A percentile compares a stretch with the other conserved stretches of the same genome.
Conservation (phyloP, 495 filamentous ascomycete species). For the Aspergillus mulundensis region DNA sequence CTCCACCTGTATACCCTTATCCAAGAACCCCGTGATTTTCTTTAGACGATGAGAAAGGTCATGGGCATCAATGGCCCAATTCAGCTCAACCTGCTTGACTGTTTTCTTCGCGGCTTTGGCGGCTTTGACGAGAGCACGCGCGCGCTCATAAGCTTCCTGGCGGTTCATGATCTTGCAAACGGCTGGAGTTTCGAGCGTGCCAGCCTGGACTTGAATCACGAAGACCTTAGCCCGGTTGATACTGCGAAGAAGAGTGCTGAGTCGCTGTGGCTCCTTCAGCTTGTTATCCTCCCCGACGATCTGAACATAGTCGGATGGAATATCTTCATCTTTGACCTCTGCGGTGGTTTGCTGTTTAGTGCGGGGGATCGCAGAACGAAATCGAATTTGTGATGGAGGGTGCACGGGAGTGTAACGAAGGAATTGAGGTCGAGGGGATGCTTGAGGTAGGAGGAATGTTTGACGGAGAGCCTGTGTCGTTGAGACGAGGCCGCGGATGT, state of each 20-base stretch:
- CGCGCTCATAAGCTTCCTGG: conserved; percentile 34
- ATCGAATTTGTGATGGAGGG: conserved; percentile 11
- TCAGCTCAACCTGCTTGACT: conserved; percentile 73
- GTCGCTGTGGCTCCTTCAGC: conserved; percentile 43
- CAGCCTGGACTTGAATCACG: conserved; percentile 54
- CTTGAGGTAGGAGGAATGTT: conserved; percentile 28
- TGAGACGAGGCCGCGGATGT: conserved; percentile 35
- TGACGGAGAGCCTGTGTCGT: conserved; percentile 37
- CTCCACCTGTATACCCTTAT: conserved; percentile 61
- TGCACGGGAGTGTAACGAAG: conserved; percentile 11
- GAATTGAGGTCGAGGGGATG: conserved; percentile 15
- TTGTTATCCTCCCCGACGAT: conserved; percentile 48
- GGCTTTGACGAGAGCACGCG: conserved; percentile 39
- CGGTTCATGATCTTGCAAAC: conserved; percentile 66
- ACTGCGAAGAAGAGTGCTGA: conserved; percentile 38
- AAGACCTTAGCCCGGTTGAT: conserved; percentile 49
- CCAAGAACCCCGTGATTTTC: conserved; percentile 57
- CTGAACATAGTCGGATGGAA: conserved; percentile 47
- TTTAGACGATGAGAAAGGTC: conserved; percentile 61
- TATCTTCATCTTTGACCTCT: conserved; percentile 49
- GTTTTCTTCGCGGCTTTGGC: conserved; percentile 27
- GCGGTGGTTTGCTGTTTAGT: not conserved
- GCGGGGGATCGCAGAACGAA: conserved; percentile 15
- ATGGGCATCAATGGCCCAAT: conserved; percentile 72
- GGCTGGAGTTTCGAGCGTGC: conserved; percentile 31